A percentile compares a stretch with the other conserved stretches of the same genome.
Conservation (phyloP, 106 monocot genomes). For the Acorus calamus region DNA sequence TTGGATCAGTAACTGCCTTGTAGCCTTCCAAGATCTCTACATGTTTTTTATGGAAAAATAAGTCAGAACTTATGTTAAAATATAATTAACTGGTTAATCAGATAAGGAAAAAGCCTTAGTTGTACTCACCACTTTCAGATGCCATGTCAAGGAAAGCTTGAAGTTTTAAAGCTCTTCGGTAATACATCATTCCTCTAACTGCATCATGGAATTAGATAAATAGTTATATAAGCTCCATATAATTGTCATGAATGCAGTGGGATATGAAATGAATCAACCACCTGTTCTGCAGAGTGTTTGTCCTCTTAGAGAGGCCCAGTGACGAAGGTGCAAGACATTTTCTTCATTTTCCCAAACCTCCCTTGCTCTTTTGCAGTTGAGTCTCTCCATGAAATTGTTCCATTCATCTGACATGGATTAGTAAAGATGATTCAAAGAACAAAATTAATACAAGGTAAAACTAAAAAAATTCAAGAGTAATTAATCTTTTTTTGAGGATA, state of each 20-base stretch:
- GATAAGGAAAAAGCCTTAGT: not conserved
- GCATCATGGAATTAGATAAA: conserved; percentile 9
- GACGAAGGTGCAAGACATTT: conserved; percentile 95
- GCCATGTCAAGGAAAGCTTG: conserved; percentile 99
- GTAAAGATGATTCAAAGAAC: not conserved
- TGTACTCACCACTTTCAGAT: conserved; percentile 60
- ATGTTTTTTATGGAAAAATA: conserved; percentile 9
- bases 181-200: conserved; percentile 99
- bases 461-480: too few relatives aligned
- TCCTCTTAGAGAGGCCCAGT: conserved; percentile 92
- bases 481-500: too few relatives aligned
- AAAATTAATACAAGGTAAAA: not conserved
- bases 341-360: conserved; percentile 95
- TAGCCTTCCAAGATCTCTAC: conserved; percentile 96
- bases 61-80: not conserved
- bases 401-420: conserved; percentile 67
- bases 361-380: conserved; percentile 76
- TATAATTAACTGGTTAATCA: not conserved
- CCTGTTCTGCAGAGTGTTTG: conserved; percentile 98
- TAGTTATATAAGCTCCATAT: conserved; percentile 1
- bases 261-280: conserved; percentile 12
- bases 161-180: conserved; percentile 86
- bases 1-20: conserved; percentile 74
- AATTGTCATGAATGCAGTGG: not conserved
- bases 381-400: conserved; percentile 96